Percentiles rank a stretch among this genome's conserved stretches.
Evolutionary conservation across 441 rosid genomes (phyloP).

Genomic region (Gossypium armourianum): DNA sequence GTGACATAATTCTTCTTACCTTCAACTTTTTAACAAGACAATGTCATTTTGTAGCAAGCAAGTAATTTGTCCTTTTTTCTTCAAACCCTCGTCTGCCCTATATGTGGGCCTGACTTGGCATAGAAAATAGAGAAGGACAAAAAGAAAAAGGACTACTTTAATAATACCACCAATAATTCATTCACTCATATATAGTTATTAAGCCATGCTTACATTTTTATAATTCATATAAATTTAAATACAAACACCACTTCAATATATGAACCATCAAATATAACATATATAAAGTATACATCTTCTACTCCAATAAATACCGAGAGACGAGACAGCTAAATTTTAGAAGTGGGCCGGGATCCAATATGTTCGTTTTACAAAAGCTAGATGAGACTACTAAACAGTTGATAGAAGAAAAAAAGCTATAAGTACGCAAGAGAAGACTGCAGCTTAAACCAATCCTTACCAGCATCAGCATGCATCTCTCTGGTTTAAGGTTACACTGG

Average conservation of each 20-base stretch:
- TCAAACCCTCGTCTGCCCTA: not conserved
- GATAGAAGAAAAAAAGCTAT: too few relatives aligned
- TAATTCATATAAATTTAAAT: too few relatives aligned
- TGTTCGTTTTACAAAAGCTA: not conserved
- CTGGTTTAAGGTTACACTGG: slow-evolving; percentile 20
- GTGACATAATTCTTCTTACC: not conserved
- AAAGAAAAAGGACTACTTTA: too few relatives aligned
- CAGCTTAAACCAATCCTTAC: not conserved
- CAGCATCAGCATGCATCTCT: not conserved
- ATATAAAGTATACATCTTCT: not conserved
- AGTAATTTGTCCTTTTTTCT: not conserved
- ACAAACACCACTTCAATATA: too few relatives aligned
- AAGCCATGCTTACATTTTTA: too few relatives aligned
- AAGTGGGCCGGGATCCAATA: not conserved
- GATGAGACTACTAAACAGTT: not conserved
- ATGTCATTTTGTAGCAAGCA: not conserved
- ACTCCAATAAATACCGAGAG: not conserved
- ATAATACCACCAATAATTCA: too few relatives aligned
- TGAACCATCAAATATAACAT: too few relatives aligned
- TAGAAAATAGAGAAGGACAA: too few relatives aligned
- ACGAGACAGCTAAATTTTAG: not conserved
- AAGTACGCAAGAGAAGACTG: not conserved
- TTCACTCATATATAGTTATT: too few relatives aligned
- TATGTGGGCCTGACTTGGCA: not conserved
- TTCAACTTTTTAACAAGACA: not conserved